phyloP scores from a whole-genome alignment of 495 filamentous ascomycete species.

The Astrocystis sublimbata region DNA sequence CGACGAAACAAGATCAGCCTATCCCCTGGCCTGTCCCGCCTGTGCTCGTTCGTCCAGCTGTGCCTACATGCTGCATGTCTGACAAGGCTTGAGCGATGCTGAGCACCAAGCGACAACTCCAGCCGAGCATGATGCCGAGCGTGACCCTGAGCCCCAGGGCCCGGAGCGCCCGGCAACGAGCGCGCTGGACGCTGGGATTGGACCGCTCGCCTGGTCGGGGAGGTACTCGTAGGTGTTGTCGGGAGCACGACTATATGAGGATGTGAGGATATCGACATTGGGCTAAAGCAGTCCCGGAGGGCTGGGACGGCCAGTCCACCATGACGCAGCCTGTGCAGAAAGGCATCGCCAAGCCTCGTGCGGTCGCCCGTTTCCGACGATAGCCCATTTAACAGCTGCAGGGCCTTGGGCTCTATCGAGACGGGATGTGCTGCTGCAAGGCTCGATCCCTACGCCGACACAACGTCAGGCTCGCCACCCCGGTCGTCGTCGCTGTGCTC shows the following conservation, averaged over 20 bases:
- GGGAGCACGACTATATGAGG: too few species aligned
- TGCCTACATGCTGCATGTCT: conserved; percentile 15
- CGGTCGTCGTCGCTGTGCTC: background rate
- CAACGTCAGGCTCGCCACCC: conserved; percentile 3
- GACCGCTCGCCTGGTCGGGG: conserved; percentile 29
- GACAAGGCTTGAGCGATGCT: conserved; percentile 9
- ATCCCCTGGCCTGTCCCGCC: conserved; percentile 4
- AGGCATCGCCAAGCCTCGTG: conserved; percentile 22
- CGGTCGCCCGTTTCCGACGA: conserved; percentile 21
- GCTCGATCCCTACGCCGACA: conserved; percentile 21
- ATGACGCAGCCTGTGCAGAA: conserved; percentile 36
- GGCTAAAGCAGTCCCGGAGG: conserved; percentile 20
- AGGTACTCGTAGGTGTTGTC: too few species aligned
- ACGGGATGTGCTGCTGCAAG: conserved; percentile 17
- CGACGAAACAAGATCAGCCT: conserved; percentile 17
- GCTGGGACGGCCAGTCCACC: conserved; percentile 25
- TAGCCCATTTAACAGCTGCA: conserved; percentile 13
- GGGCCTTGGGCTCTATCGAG: conserved; percentile 16
- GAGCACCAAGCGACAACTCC: background rate
- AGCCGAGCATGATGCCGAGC: conserved; percentile 14
- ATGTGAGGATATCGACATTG: conserved; percentile 15
- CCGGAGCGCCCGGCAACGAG: conserved; percentile 16
- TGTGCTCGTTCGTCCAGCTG: conserved; percentile 9
- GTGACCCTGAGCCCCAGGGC: background rate
- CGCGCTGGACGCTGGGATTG: conserved; percentile 12